These are phyloP conservation scores for Leonotis leonurus DNA, from an alignment of 257 asterid species.

Conservation along the genomic window DNA sequence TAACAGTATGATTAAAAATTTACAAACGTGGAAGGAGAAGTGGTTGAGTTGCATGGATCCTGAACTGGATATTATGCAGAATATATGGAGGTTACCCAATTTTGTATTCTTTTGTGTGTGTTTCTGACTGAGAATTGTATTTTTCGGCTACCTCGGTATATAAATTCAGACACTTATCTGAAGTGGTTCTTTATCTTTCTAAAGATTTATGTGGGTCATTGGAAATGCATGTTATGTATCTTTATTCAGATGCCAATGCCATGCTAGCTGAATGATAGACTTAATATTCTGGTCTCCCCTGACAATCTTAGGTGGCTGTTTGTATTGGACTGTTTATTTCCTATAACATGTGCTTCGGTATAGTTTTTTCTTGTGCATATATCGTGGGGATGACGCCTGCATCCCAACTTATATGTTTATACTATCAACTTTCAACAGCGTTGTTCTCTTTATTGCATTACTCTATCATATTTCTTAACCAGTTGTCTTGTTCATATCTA, in stretches of 20 bases:
- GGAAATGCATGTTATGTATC: not conserved
- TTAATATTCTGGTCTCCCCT: conserved; percentile 2
- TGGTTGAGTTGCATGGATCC: conserved; percentile 40
- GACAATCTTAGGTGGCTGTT: conserved; percentile 6
- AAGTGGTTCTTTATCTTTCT: conserved; percentile 7
- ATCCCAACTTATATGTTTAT: not conserved
- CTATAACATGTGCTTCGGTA: not conserved
- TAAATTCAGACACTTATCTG: not conserved
- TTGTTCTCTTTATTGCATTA: not conserved
- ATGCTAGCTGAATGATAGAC: not conserved
- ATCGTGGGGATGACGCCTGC: not conserved
- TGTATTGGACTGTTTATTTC: not conserved
- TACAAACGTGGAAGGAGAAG: conserved; percentile 39
- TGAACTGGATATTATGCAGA: conserved; percentile 38
- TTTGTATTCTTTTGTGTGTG: not conserved
- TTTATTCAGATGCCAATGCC: not conserved
- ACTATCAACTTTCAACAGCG: not conserved
- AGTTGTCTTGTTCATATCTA: conserved; percentile 1
- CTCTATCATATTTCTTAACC: not conserved
- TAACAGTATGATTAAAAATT: conserved; percentile 41
- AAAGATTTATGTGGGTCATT: conserved; percentile 15
- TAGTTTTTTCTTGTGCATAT: not conserved
- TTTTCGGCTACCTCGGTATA: not conserved
- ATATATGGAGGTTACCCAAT: conserved; percentile 38
- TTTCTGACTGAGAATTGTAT: not conserved